Evolutionary conservation across 495 filamentous ascomycete genomes (phyloP).

Genomic region (Rusavskia elegans): DNA sequence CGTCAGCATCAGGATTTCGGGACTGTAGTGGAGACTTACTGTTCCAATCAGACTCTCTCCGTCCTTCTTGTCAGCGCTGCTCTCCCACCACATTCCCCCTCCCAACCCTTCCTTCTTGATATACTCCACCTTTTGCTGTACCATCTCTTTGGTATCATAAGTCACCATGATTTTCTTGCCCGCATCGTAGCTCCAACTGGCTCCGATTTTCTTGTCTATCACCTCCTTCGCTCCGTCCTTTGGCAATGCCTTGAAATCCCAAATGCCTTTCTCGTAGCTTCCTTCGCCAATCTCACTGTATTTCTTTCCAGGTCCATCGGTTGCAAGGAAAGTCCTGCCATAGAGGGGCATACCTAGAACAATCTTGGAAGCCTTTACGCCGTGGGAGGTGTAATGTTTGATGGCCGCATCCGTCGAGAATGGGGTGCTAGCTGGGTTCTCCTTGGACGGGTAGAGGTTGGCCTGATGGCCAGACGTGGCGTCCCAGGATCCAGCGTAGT

Average conservation of each 20-base stretch:
- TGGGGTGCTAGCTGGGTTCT: slow-evolving; percentile 39
- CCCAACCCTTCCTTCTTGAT: slow-evolving; percentile 47
- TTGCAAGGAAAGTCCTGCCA: slow-evolving; percentile 61
- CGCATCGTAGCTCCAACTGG: slow-evolving; percentile 57
- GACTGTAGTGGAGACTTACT: slow-evolving; percentile 18
- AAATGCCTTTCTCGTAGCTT: slow-evolving; percentile 61
- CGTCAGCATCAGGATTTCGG: slow-evolving; percentile 14
- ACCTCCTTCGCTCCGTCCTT: slow-evolving; percentile 21
- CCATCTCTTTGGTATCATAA: slow-evolving; percentile 51
- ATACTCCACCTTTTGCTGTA: slow-evolving; percentile 46
- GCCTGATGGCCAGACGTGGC: slow-evolving; percentile 52
- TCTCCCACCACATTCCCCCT: slow-evolving; percentile 88
- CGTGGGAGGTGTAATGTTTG: slow-evolving; percentile 44
- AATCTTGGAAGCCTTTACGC: slow-evolving; percentile 51
- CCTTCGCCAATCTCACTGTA: slow-evolving; percentile 53
- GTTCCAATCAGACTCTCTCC: slow-evolving; percentile 47
- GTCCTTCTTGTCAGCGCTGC: slow-evolving; percentile 49
- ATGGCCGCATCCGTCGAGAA: slow-evolving; percentile 30
- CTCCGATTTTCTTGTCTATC: slow-evolving; percentile 24
- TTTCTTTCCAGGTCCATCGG: slow-evolving; percentile 48
- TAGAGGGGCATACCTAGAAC: slow-evolving; percentile 77
- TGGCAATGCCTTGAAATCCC: slow-evolving; percentile 56
- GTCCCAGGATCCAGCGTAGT: slow-evolving; percentile 61
- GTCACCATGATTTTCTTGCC: slow-evolving; percentile 44
- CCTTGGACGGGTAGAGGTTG: slow-evolving; percentile 44